phyloP scores from a whole-genome alignment of 2,329 filamentous ascomycete species.

The Byssothecium circinans region DNA sequence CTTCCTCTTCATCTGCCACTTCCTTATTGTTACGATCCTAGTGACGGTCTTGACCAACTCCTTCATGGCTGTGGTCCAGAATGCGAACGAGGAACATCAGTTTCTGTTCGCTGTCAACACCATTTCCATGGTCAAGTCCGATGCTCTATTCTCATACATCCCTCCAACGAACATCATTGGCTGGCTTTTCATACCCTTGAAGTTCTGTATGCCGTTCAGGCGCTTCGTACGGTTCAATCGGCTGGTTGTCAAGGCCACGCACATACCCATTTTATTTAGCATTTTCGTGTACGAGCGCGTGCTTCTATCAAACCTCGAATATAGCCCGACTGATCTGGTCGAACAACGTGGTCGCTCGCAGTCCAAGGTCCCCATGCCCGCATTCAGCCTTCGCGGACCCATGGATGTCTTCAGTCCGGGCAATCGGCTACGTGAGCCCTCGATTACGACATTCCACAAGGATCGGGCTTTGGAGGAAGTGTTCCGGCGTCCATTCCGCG shows the following conservation, averaged over 20 bases:
- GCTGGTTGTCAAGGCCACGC: constrained; percentile 87
- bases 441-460: constrained; percentile 84
- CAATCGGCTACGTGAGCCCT: constrained; percentile 74
- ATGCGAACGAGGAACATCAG: constrained; percentile 87
- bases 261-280: constrained; percentile 81
- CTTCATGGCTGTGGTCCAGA: constrained; percentile 92
- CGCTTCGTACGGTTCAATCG: constrained; percentile 85
- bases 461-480: constrained; percentile 90
- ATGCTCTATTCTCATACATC: constrained; percentile 90
- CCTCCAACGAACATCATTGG: constrained; percentile 89
- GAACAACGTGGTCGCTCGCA: constrained; percentile 66
- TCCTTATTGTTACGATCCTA: constrained; percentile 88
- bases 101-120: constrained; percentile 96
- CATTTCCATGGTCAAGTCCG: constrained; percentile 98
- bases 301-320: constrained; percentile 73
- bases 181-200: constrained; percentile 82
- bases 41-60: constrained; percentile 96
- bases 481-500: constrained; percentile 69
- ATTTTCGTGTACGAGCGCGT: constrained; percentile 88
- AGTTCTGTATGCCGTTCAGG: constrained; percentile 77
- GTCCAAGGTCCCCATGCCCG: constrained; percentile 57
- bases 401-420: constrained; percentile 71
- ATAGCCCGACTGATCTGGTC: constrained; percentile 84
- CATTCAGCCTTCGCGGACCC: constrained; percentile 43
- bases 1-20: constrained; percentile 93